Evolutionary conservation across 768 basidiomycete genomes (phyloP).

Genomic region (Pulveroboletus sp.): DNA sequence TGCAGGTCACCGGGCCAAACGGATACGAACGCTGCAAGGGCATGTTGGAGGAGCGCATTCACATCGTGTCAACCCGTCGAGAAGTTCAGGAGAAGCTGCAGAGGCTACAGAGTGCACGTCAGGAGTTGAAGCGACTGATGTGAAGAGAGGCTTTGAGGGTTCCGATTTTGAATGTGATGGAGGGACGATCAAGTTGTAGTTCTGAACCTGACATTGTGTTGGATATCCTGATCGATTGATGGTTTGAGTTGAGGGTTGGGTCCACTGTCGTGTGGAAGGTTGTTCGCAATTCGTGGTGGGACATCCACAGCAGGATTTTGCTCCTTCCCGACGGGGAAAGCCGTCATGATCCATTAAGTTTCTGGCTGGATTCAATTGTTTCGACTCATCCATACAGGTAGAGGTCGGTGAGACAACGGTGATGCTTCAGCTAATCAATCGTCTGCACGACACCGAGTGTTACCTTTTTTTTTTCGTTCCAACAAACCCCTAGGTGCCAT

Average conservation of each 20-base stretch:
- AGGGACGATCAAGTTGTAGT: not conserved
- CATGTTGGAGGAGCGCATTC: constrained; percentile 47
- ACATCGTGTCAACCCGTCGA: constrained; percentile 40
- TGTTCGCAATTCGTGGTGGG: no score
- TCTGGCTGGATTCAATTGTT: no score
- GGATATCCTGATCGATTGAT: not conserved
- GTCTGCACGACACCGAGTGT: no score
- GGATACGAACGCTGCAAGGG: constrained; percentile 45
- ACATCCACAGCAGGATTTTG: no score
- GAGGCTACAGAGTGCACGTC: constrained; percentile 42
- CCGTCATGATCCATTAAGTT: no score
- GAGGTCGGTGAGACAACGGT: no score
- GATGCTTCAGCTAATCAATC: no score
- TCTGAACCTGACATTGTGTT: not conserved
- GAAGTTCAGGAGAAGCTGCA: constrained; percentile 50
- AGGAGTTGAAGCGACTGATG: constrained; percentile 31
- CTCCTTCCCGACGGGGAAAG: no score
- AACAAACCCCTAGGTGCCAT: no score
- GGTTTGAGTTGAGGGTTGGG: not conserved
- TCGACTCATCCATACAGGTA: no score
- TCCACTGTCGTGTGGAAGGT: no score
- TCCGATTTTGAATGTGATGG: not conserved
- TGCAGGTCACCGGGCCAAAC: constrained; percentile 48
- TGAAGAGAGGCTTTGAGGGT: not conserved
- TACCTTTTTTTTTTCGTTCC: no score